These are phyloP conservation scores for Coprinopsis strossmayeri DNA, from an alignment of 768 basidiomycete species.

Conservation along the genomic window DNA sequence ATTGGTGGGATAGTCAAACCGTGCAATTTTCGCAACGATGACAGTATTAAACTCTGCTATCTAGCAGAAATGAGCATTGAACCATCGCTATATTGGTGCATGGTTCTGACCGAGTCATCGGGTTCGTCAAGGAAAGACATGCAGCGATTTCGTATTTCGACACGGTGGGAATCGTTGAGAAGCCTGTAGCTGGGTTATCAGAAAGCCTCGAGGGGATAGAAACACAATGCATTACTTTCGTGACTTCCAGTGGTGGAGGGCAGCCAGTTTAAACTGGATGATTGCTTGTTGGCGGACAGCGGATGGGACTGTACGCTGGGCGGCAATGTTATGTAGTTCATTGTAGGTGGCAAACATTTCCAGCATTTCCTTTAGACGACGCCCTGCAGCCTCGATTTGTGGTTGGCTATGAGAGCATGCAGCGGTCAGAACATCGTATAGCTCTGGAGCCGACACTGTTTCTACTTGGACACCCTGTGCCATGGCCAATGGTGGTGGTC, in stretches of 20 bases:
- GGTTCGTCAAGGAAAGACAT: constrained; percentile 66
- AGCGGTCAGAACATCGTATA: constrained; percentile 57
- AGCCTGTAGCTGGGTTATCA: constrained; percentile 37
- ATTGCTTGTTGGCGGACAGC: constrained; percentile 73
- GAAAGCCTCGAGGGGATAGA: background rate
- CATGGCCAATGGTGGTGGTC: constrained; percentile 15
- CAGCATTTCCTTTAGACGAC: constrained; percentile 61
- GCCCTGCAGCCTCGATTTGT: constrained; percentile 40
- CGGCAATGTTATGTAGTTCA: constrained; percentile 67
- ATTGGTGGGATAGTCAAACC: constrained; percentile 64
- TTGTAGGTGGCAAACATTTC: constrained; percentile 68
- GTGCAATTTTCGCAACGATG: constrained; percentile 70
- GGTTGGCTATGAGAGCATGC: constrained; percentile 73
- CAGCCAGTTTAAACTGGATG: constrained; percentile 85
- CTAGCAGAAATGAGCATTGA: constrained; percentile 28
- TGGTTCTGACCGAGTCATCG: constrained; percentile 61
- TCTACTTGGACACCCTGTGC: constrained; percentile 28
- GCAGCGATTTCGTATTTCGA: constrained; percentile 57
- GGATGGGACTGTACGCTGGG: constrained; percentile 51
- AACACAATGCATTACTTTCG: constrained; percentile 46
- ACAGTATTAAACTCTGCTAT: constrained; percentile 74
- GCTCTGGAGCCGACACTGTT: constrained; percentile 52
- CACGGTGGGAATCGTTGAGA: constrained; percentile 61
- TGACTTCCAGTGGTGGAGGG: constrained; percentile 68
- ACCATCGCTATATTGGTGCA: constrained; percentile 1